phyloP scores from a whole-genome alignment of 352 stramenopile species.

The Phytophthora kernoviae region DNA sequence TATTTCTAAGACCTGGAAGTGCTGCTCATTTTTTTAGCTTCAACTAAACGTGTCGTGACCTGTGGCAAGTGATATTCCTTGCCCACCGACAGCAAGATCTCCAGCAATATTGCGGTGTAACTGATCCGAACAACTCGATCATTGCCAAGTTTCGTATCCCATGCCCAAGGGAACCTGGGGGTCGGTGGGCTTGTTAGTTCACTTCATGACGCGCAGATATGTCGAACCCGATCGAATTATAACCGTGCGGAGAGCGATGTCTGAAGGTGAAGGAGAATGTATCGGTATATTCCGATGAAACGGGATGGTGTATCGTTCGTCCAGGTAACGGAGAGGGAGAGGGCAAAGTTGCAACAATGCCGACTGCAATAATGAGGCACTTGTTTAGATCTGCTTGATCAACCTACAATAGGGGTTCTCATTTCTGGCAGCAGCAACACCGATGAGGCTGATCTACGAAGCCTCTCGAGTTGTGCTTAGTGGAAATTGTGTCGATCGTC shows the following conservation, averaged over 20 bases:
- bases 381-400: no score
- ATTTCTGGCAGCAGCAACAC: no score
- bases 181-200: constrained; percentile 10
- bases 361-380: not conserved
- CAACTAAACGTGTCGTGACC: constrained; percentile 18
- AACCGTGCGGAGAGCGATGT: constrained; percentile 46
- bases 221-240: constrained; percentile 44
- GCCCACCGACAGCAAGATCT: constrained; percentile 17
- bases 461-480: no score
- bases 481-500: no score
- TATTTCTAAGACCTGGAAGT: constrained; percentile 34
- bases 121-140: constrained; percentile 37
- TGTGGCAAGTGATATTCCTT: constrained; percentile 26
- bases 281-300: constrained; percentile 49
- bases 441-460: no score
- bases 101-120: constrained; percentile 14
- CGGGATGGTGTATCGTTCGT: constrained; percentile 34
- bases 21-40: constrained; percentile 18
- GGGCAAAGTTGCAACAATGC: not conserved
- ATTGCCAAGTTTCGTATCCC: constrained; percentile 38
- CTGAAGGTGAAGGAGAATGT: constrained; percentile 29
- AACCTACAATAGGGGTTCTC: no score
- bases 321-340: not conserved
- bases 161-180: constrained; percentile 9
- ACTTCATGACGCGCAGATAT: constrained; percentile 31